A percentile compares a stretch with the other conserved stretches of the same genome.
phyloP scores from a whole-genome alignment of 2,329 filamentous ascomycete genomes.

The Trichophyton equinum region DNA sequence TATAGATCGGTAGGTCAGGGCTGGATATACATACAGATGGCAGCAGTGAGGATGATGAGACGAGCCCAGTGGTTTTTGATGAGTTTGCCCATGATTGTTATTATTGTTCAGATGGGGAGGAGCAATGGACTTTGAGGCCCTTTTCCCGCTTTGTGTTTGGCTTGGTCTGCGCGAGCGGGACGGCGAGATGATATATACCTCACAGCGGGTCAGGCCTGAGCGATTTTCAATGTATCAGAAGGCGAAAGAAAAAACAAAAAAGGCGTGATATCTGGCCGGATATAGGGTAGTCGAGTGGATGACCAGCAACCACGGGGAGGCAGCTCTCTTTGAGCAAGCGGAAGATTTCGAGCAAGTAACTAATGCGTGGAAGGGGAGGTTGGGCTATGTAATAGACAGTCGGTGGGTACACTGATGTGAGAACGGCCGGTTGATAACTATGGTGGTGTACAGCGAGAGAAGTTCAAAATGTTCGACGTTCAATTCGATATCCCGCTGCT shows the following conservation, averaged over 20 bases:
- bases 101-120: background rate
- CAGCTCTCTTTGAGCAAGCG: background rate
- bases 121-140: background rate
- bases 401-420: too few relatives aligned
- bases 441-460: too few relatives aligned
- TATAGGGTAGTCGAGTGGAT: conserved; percentile 1
- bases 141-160: background rate
- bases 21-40: conserved; percentile 46
- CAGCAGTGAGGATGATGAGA: conserved; percentile 79
- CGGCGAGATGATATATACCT: background rate
- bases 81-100: conserved; percentile 67
- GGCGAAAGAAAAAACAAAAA: background rate
- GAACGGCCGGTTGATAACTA: too few relatives aligned
- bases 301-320: background rate
- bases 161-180: background rate
- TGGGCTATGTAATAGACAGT: too few relatives aligned
- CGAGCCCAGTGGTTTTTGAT: conserved; percentile 99
- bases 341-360: background rate
- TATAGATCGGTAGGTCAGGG: conserved; percentile 7
- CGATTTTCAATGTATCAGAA: background rate
- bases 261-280: background rate
- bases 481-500: background rate
- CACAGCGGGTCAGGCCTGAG: background rate
- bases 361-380: background rate
- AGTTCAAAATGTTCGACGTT: too few relatives aligned